These are phyloP conservation scores for Cladosporium sp. DNA, from an alignment of 2,329 filamentous ascomycete genomes.

Conservation along the genomic window DNA sequence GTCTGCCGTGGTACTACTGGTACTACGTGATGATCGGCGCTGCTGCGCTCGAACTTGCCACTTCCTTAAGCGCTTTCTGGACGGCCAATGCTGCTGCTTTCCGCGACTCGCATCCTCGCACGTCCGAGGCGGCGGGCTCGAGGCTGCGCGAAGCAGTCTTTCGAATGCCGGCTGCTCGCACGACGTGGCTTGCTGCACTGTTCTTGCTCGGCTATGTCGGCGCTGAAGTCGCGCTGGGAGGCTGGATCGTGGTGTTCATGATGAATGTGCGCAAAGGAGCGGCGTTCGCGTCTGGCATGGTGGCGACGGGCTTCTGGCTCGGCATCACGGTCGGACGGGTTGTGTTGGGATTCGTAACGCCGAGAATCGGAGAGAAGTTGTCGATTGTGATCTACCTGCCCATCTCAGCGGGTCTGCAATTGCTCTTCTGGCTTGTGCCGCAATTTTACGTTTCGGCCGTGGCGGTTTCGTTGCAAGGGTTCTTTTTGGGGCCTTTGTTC, in stretches of 20 bases:
- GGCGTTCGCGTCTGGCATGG: constrained; percentile 69
- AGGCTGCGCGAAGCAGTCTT: constrained; percentile 49
- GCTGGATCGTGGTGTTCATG: constrained; percentile 87
- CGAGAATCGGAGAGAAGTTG: constrained; percentile 65
- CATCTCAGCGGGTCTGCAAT: constrained; percentile 58
- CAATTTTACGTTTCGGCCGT: constrained; percentile 69
- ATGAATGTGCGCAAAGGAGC: constrained; percentile 66
- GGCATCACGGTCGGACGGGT: constrained; percentile 73
- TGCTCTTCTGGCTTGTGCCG: constrained; percentile 79
- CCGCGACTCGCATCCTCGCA: constrained; percentile 46
- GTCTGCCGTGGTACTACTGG: constrained; percentile 65
- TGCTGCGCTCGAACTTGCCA: constrained; percentile 52
- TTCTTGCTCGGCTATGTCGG: constrained; percentile 80
- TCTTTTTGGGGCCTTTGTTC: constrained; percentile 77
- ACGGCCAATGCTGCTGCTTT: constrained; percentile 55
- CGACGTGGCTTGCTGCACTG: constrained; percentile 68
- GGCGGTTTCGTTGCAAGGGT: constrained; percentile 67
- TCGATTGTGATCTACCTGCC: constrained; percentile 59
- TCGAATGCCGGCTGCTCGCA: constrained; percentile 42
- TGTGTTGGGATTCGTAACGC: constrained; percentile 71
- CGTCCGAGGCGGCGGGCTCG: constrained; percentile 43
- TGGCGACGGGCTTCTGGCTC: constrained; percentile 78
- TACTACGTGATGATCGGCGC: constrained; percentile 70
- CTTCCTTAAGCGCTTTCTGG: constrained; percentile 60
- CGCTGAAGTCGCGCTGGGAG: constrained; percentile 69